Conservation (phyloP, 106 monocot genomes). For the Vanilla planifolia region DNA sequence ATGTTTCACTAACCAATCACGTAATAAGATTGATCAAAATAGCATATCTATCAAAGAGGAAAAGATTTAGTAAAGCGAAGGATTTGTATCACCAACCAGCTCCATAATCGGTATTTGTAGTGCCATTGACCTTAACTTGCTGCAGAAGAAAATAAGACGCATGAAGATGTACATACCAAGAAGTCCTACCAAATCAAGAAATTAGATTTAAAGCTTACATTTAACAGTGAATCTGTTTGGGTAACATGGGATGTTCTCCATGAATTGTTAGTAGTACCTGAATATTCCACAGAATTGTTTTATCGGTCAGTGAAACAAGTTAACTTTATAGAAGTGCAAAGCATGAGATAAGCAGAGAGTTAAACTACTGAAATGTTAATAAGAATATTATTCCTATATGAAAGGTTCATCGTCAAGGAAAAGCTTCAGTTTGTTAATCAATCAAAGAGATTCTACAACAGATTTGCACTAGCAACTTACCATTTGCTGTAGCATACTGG, state of each 20-base stretch:
- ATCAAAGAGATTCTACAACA: neutral
- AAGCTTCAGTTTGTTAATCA: neutral
- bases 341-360: no score
- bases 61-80: neutral
- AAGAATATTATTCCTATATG: neutral
- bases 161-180: no score
- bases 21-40: neutral
- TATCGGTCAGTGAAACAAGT: neutral
- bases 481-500: slow-evolving; percentile 48
- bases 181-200: neutral
- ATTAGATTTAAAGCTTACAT: neutral
- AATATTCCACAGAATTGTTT: neutral
- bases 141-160: slow-evolving; percentile 18
- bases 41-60: neutral
- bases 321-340: no score
- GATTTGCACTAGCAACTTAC: slow-evolving; percentile 26
- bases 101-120: slow-evolving; percentile 22
- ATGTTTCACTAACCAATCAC: slow-evolving; percentile 32
- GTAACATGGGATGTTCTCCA: slow-evolving; percentile 8
- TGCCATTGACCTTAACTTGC: slow-evolving; percentile 48
- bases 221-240: neutral
- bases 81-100: slow-evolving; percentile 21
- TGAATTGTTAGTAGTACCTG: slow-evolving; percentile 11
- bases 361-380: neutral
- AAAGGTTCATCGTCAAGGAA: neutral